Percentiles rank a stretch among this genome's conserved stretches.
Evolutionary conservation across 805 yeast species (phyloP).

Genomic region (Hanseniaspora lachancei): DNA sequence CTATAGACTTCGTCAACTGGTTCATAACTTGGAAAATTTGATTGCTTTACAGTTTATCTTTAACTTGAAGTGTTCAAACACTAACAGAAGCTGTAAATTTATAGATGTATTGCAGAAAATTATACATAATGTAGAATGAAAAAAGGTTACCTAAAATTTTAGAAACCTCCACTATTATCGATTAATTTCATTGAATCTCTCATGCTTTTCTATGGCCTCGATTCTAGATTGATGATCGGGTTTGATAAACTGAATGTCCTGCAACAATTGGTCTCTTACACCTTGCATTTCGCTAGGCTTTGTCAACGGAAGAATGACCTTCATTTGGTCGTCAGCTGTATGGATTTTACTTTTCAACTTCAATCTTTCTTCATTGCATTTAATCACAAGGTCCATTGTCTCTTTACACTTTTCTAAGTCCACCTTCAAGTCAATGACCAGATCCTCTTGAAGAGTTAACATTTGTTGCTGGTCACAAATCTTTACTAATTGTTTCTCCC

Average conservation of each 20-base stretch:
- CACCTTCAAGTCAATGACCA: constrained; percentile 62
- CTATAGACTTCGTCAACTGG: background rate
- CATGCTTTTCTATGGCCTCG: constrained; percentile 83
- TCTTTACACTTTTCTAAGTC: constrained; percentile 71
- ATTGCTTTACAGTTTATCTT: background rate
- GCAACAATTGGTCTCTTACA: constrained; percentile 62
- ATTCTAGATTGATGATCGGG: constrained; percentile 79
- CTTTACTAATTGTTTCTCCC: constrained; percentile 83
- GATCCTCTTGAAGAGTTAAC: constrained; percentile 76
- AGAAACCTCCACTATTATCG: background rate
- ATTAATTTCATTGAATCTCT: constrained; percentile 33
- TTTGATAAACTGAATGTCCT: constrained; percentile 61
- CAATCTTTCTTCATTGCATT: constrained; percentile 65
- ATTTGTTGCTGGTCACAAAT: constrained; percentile 92
- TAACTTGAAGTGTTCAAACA: background rate
- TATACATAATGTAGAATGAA: background rate
- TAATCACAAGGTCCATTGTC: constrained; percentile 67
- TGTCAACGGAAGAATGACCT: constrained; percentile 32
- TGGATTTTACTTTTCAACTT: constrained; percentile 25
- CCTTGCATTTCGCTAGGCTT: constrained; percentile 52
- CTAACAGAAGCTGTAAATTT: background rate
- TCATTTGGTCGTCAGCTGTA: constrained; percentile 21
- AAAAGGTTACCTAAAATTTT: background rate
- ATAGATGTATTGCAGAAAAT: background rate
- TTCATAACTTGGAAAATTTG: background rate